Evolutionary conservation across 2,329 filamentous ascomycete genomes (phyloP).

Genomic region (Xylariaceae sp.): DNA sequence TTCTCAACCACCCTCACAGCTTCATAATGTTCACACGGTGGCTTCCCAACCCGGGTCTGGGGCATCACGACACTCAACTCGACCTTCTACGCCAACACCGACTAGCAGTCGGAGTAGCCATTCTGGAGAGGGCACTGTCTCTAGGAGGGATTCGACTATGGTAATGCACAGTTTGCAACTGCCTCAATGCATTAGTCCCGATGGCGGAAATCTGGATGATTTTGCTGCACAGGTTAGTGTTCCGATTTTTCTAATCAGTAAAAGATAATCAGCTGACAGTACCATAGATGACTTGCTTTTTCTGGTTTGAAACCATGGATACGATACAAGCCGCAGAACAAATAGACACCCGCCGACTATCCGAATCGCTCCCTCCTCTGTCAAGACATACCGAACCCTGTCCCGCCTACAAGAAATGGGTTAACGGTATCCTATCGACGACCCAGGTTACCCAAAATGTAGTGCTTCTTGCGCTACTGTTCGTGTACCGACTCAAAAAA

Average conservation of each 20-base stretch:
- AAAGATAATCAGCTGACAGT: conserved; percentile 26
- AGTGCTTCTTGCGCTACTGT: conserved; percentile 84
- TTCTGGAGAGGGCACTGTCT: conserved; percentile 40
- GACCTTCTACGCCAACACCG: conserved; percentile 47
- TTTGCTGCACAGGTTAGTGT: conserved; percentile 78
- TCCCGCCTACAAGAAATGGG: conserved; percentile 89
- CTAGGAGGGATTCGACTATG: conserved; percentile 51
- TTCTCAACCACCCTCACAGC: conserved; percentile 42
- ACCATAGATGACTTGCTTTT: conserved; percentile 85
- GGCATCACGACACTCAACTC: conserved; percentile 43
- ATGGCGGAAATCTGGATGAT: conserved; percentile 77
- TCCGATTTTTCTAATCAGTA: conserved; percentile 14
- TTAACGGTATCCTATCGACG: conserved; percentile 85
- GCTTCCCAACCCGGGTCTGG: conserved; percentile 29
- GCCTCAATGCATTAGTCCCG: conserved; percentile 75
- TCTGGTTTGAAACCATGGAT: conserved; percentile 94
- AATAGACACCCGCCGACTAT: conserved; percentile 47
- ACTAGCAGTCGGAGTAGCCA: conserved; percentile 37
- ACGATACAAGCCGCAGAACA: conserved; percentile 77
- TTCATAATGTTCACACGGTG: conserved; percentile 23
- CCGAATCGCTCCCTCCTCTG: conserved; percentile 55
- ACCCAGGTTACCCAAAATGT: conserved; percentile 98
- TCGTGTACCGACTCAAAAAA: conserved; percentile 91
- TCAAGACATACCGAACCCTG: conserved; percentile 76
- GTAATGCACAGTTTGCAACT: conserved; percentile 70